phyloP scores from a whole-genome alignment of 169 alveolate genomes.

The Cryptosporidium ubiquitum region DNA sequence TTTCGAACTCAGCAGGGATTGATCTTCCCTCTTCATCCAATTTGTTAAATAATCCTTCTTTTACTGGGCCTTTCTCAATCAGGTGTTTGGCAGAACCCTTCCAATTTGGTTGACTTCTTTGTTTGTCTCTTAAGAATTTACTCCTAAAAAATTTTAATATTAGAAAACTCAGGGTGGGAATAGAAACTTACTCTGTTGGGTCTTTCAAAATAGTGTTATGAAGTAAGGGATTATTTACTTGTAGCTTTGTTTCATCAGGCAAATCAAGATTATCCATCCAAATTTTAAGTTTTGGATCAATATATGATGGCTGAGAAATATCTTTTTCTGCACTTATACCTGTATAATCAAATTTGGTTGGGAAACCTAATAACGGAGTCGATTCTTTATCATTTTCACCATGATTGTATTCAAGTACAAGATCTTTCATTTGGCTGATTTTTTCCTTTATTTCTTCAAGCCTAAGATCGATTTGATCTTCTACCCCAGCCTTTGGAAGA shows the following conservation, averaged over 20 bases:
- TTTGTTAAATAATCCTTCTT: slow-evolving; percentile 9
- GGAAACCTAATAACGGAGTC: not conserved
- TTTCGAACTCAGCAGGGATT: not conserved
- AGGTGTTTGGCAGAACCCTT: slow-evolving; percentile 41
- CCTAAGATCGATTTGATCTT: not conserved
- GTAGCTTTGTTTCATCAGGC: not conserved
- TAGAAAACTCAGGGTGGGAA: not conserved
- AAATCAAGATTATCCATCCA: not conserved
- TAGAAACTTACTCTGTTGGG: slow-evolving; percentile 39
- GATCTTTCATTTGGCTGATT: slow-evolving; percentile 4
- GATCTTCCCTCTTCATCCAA: slow-evolving; percentile 69
- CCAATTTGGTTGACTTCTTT: slow-evolving; percentile 50
- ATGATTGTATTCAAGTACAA: not conserved
- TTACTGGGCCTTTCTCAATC: not conserved
- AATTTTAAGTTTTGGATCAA: not conserved
- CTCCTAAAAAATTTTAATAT: not conserved
- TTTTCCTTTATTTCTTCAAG: slow-evolving; percentile 6
- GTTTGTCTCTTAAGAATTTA: not conserved
- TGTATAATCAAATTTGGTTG: not conserved
- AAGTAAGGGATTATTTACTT: not conserved
- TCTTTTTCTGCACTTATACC: not conserved
- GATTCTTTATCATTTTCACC: not conserved
- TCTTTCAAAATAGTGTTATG: not conserved
- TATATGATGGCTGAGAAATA: not conserved
- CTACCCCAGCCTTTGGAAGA: not conserved